phyloP scores from a whole-genome alignment of 495 filamentous ascomycete genomes.

The Hypoxylon perforatum region DNA sequence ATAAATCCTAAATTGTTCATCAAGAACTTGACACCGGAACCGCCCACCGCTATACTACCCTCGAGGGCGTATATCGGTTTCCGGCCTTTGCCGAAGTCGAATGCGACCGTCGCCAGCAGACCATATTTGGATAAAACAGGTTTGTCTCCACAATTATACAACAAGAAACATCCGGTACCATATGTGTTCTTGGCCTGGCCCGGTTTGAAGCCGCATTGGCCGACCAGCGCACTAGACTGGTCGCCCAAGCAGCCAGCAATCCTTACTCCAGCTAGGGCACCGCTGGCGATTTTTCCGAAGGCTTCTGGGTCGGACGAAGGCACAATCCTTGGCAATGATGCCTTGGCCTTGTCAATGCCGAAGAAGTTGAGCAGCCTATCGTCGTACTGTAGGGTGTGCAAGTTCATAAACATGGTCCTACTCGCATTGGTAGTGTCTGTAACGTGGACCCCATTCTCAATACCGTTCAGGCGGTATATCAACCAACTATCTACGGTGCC shows the following conservation, averaged over 20 bases:
- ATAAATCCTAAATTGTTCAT: slow-evolving; percentile 91
- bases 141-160: slow-evolving; percentile 92
- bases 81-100: slow-evolving; percentile 77
- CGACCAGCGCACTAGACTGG: slow-evolving; percentile 91
- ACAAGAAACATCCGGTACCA: slow-evolving; percentile 93
- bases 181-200: slow-evolving; percentile 96
- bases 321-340: slow-evolving; percentile 85
- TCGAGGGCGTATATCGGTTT: slow-evolving; percentile 92
- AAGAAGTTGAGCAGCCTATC: slow-evolving; percentile 85
- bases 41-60: slow-evolving; percentile 91
- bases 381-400: slow-evolving; percentile 87
- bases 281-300: slow-evolving; percentile 75
- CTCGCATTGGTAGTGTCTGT: slow-evolving; percentile 95
- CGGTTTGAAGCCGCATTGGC: slow-evolving; percentile 88
- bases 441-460: slow-evolving; percentile 71
- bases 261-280: slow-evolving; percentile 75
- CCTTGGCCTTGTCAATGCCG: slow-evolving; percentile 76
- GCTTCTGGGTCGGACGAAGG: slow-evolving; percentile 82
- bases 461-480: slow-evolving; percentile 88
- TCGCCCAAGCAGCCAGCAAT: slow-evolving; percentile 93
- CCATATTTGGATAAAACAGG: slow-evolving; percentile 93
- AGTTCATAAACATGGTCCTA: slow-evolving; percentile 96
- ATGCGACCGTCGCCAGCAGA: slow-evolving; percentile 87
- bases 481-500: slow-evolving; percentile 97
- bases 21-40: slow-evolving; percentile 89